Base-by-base conservation (phyloP, 2,329 filamentous ascomycete species). In the Thielaviopsis ethacetica region DNA sequence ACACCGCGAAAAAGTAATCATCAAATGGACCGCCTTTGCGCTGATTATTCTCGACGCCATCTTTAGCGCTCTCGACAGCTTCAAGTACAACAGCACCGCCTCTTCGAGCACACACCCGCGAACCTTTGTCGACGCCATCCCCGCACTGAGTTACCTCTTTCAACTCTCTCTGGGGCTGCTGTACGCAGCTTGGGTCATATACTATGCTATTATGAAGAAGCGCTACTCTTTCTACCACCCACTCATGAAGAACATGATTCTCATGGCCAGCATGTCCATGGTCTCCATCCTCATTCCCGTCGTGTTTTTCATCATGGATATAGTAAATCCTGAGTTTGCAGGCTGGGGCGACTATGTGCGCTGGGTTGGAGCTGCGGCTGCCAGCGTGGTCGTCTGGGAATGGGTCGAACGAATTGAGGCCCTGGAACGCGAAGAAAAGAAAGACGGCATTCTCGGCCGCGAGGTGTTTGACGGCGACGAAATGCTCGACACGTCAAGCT, bases 21-120 rank as follows among this genome's bases (percentile, higher is more conserved):
- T 98, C 73, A 97, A 97, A 73, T 98, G 91, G 91, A 89, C 91
- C 17, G 93, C 91, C 1, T 96, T 97, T 68, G 90, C 86, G 2
- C 80, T 98, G 60, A 96, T 98, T 66, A 81, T 89, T 0, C 78
- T 96, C 61, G 91, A 97, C 68, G 84, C 91, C 51, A 82, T 91
- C 12, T 98, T 98, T 70, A 91, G 86, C 67, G 89, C 86, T 54
- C 79, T 97, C 61, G 94, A 96, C 74, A 93, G 87, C 66, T 97
- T 97, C 67, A 68, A 76, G 57, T 81, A 78, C 65, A 76, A 79
- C 56, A 78, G 73, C 59, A 74, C 73, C 15, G 75, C 78, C 38
- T 77, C 73, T 54, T 76, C 77, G 21, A 61, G 59, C 41, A 58
- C 53, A 34, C 79, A 83, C 61, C 88, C 88, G 1, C 78, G 83